Percentiles rank a stretch among this genome's conserved stretches.
Conservation (phyloP, 2,329 filamentous ascomycete genomes). For the Fusarium sp. region DNA sequence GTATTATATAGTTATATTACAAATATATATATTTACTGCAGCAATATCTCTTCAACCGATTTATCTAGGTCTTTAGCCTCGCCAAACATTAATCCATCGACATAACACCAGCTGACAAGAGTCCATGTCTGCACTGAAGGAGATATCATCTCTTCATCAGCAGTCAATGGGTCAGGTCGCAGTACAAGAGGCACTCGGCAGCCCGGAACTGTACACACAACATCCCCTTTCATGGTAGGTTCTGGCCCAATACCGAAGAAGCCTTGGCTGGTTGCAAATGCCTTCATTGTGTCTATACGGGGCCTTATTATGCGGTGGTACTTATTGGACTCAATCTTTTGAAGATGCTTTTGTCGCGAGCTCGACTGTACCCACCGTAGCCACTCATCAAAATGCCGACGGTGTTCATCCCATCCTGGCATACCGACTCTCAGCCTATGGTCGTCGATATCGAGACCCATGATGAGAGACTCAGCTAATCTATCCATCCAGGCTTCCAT, state of each 20-base stretch:
- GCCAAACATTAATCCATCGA: neutral
- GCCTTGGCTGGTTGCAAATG: neutral
- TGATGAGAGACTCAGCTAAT: neutral
- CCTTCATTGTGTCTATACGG: neutral
- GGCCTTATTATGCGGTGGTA: neutral
- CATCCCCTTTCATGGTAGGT: neutral
- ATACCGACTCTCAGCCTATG: neutral
- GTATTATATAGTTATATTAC: too few species aligned
- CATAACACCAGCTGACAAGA: neutral
- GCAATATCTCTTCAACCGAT: neutral
- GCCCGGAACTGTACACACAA: neutral
- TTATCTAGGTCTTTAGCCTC: neutral
- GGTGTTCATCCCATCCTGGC: neutral
- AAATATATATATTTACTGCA: neutral
- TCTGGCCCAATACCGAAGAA: neutral
- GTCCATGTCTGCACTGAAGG: neutral
- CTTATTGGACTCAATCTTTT: neutral
- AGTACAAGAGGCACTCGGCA: neutral
- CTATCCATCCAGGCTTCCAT: neutral
- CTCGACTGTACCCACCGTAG: neutral
- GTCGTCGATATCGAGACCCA: neutral
- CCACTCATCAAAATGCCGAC: neutral
- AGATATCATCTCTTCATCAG: neutral
- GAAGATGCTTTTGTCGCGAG: neutral
- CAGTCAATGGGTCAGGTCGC: neutral